Evolutionary conservation across 192 early-diverging fungal genomes (phyloP), one percentile per base, ranked within the genome.

Genomic region (Backusella parvicylindrica): DNA sequence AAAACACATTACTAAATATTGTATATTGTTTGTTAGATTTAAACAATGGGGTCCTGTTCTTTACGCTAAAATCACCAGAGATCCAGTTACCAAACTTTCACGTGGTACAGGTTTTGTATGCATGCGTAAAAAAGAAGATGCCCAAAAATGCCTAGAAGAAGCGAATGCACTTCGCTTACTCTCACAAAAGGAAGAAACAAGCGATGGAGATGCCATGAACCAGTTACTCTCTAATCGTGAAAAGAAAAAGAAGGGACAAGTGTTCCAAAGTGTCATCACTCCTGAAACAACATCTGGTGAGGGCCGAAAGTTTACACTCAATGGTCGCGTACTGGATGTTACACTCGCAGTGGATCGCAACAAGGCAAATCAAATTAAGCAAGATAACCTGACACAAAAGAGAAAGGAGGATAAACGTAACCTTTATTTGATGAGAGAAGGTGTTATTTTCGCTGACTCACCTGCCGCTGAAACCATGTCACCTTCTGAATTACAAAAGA

Each of bases 51-150:
- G 94, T 4, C 70, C 83, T 66, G 76, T 98, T 31, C 88, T 91
- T 28, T 98, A 98, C 83, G 91, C 88, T 72, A 83, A 90, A 30
- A 89, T 98, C 63, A 95, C 94, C n/a, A 89, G 90, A 77, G 96
- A 98, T 75, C 82, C 85, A 11, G 85, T 86, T 30, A 96, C 95
- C 37, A 93, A 94, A 23, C 86, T 89, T n/a, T 93, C 95, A 21
- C 90, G 93, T 7, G 97, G 97, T 26, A 96, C 96, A n/a, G 97
- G 91, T 13, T 99, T 99, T 81, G 94, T 97, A 33, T 95, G 95
- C 84, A 98, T 94, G 85, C 83, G 80, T 75, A 83, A 90, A 31
- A 78, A 86, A 36, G 84, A 84, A 31, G 91, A 92, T 73, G 95
- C 95, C 2, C 88, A 91, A 18, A 81, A 83, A 38, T 97, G 95